Evolutionary conservation across 352 stramenopile genomes (phyloP).

Genomic region (Globisporangium paroecandrum): DNA sequence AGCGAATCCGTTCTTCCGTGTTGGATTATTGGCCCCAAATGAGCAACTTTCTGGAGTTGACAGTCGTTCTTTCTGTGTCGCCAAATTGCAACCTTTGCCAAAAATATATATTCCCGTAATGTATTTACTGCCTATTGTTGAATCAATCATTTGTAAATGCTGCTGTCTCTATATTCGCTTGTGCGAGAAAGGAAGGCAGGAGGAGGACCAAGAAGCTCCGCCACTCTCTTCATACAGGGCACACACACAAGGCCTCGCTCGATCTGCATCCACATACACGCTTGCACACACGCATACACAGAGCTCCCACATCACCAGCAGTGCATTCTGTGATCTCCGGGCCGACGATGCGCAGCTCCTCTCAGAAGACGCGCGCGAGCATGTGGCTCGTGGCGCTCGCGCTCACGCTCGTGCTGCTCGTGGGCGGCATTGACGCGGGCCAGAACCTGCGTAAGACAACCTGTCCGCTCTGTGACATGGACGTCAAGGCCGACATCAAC

Average conservation of each 20-base stretch:
- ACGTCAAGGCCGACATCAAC: slow-evolving; percentile 46
- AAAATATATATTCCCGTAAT: neutral
- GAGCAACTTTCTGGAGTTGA: neutral
- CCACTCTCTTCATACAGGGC: neutral
- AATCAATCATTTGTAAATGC: neutral
- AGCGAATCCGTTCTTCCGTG: neutral
- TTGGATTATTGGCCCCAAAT: neutral
- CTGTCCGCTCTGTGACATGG: slow-evolving; percentile 41
- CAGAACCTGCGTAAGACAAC: slow-evolving; percentile 57
- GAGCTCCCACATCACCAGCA: neutral
- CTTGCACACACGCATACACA: neutral
- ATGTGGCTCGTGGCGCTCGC: slow-evolving; percentile 20
- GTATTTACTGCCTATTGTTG: slow-evolving; percentile 7
- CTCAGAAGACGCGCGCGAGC: neutral
- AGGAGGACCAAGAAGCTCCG: neutral
- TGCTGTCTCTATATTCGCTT: slow-evolving; percentile 5
- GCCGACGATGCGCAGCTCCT: slow-evolving; percentile 3
- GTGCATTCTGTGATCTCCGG: slow-evolving; percentile 1
- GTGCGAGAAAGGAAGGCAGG: neutral
- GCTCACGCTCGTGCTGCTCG: slow-evolving; percentile 25
- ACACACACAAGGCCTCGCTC: neutral
- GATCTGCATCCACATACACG: neutral
- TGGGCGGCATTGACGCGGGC: slow-evolving; percentile 22
- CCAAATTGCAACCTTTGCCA: neutral
- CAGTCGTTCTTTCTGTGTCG: neutral